Percentiles rank a stretch among this genome's conserved stretches.
Evolutionary conservation across 768 basidiomycete species (phyloP).

Genomic region (Asterophora parasitica): DNA sequence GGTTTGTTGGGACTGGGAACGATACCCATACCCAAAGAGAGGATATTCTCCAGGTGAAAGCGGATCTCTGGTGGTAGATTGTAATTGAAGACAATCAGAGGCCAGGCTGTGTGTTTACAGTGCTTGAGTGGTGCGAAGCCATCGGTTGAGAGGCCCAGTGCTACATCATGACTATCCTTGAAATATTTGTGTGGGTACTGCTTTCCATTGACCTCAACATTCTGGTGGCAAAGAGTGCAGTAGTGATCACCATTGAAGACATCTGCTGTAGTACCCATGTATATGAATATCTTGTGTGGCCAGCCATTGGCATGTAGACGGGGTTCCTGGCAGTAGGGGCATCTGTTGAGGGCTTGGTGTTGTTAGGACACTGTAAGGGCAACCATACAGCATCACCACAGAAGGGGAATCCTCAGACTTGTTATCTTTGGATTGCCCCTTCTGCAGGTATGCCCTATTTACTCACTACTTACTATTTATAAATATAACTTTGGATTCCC

Average conservation of each 20-base stretch:
- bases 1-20: constrained; percentile 39
- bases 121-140: constrained; percentile 33
- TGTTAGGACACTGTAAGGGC: too few relatives aligned
- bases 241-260: constrained; percentile 33
- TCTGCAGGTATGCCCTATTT: too few relatives aligned
- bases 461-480: too few relatives aligned
- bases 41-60: constrained; percentile 26
- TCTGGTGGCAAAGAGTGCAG: constrained; percentile 12
- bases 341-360: too few relatives aligned
- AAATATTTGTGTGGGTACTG: constrained; percentile 26
- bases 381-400: too few relatives aligned
- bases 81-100: constrained; percentile 32
- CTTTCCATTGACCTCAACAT: constrained; percentile 25
- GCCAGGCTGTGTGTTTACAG: constrained; percentile 28
- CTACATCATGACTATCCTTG: constrained; percentile 30
- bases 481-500: too few relatives aligned
- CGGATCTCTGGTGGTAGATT: constrained; percentile 25
- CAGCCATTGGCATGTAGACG: constrained; percentile 20
- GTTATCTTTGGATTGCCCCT: too few relatives aligned
- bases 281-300: constrained; percentile 27
- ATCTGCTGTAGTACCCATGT: constrained; percentile 24
- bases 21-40: constrained; percentile 32
- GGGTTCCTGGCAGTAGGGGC: constrained; percentile 32
- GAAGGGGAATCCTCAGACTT: too few relatives aligned
- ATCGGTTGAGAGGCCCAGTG: constrained; percentile 34